Base-by-base conservation (phyloP, 192 early-diverging fungal species). In the Rhizophagus sp. region DNA sequence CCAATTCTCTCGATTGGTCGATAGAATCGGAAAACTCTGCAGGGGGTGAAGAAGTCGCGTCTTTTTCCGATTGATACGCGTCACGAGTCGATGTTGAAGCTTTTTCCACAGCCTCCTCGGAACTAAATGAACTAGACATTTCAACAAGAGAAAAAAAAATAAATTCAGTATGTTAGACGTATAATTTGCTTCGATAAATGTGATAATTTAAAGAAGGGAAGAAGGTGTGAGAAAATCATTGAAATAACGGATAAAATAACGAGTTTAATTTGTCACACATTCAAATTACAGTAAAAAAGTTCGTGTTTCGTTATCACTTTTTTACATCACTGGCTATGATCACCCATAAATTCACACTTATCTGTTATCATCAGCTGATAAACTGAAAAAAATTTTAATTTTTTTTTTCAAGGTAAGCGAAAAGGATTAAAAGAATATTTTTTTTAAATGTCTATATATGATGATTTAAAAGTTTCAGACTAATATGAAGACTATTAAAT, bases 41-140 rank as follows among this genome's bases (percentile, higher is more conserved):
- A 66, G 64, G 24, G 15, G 64, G 64, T 8, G 30, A 66, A 66
- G 30, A 66, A 66, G 64, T 66, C 64, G 64, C 64, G 64, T 66
- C 64, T 27, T 66, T 12, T 30, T 66, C 24, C 24, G 64, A 66
- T 30, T 66, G 64, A 66, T 66, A 66, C 64, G 64, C 64, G 64
- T 66, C 64, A 66, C 64, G 64, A 66, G 64, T 33, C 24, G 64
- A 33, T 66, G 64, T 30, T 33, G 24, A 33, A 17, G 24, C 64
- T 30, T 25, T 66, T 30, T 66, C 64, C 19, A 19, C 52, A 19
- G 19, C 52, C 19, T 57, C 52, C 17, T 57, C 17, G 1, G 52
- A 57, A 57, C 19, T 22, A 22, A 66, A 66, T 12, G 30, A 66
- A 5, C 64, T 66, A 25, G 64, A 33, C 30, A 66, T 66, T 66